Evolutionary conservation across 179 eudicot genomes (phyloP), one percentile per base, ranked within the genome.

Genomic region (Beta corolliflora): DNA sequence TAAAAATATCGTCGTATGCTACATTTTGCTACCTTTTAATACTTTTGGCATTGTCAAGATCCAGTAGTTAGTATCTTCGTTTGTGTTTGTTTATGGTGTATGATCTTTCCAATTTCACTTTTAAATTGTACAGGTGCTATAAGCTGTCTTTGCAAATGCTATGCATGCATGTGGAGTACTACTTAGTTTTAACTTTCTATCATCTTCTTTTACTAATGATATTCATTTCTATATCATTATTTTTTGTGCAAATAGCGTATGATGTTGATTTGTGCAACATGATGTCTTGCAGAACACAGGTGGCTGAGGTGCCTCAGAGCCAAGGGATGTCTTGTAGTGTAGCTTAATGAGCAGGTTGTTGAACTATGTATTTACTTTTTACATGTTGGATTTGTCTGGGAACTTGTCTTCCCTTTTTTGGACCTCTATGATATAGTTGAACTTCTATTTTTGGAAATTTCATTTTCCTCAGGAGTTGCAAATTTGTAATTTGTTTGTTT

Each of bases 211-310:
- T 36, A 36, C 41, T 2, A 36, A 36, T 48, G 52, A 48, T 48
- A 48, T 9, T 9, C 9, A 7, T 36, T 10, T 64, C 12, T 2
- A 64, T 12, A 7, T 53, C 18, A n/a, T 12, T 23, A 14, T 25
- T 53, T 9, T 52, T 25, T 12, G 25, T 3, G n/a, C 56, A 50
- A 4, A 9, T 48, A 48, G 52, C 36, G 15, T 54, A 16, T 8
- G 29, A 29, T 12, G 1, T 76, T 59, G 16, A 58, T 19, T 19
- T 54, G 59, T 74, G 50, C 48, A 45, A 25, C 14, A 5, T 71
- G 41, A 36, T 36, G 11, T 71, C 46, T 79, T 79, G 71, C 73
- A 74, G 83, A 53, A 31, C 77, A 77, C 74, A 64, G 78, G 23
- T 64, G 23, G 56, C 66, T 54, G 31, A 79, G 73, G 52, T 71